A percentile compares a stretch with the other conserved stretches of the same genome.
Conservation (phyloP, 2,329 filamentous ascomycete genomes). For the Aspergillus versicolor region DNA sequence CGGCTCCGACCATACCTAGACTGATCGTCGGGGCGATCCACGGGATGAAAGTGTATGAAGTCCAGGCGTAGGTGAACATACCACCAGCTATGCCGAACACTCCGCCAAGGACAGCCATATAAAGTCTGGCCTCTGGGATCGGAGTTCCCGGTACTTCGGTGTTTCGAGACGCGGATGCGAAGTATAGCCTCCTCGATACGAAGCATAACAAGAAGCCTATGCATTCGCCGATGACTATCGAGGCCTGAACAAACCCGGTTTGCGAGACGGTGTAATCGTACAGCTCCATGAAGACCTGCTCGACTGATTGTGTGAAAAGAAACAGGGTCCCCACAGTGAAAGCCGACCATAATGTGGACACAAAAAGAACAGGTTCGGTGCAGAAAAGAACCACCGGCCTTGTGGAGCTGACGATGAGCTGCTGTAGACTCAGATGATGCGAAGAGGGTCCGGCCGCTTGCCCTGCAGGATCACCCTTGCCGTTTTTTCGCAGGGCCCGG, state of each 20-base stretch:
- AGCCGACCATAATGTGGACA: constrained; percentile 44
- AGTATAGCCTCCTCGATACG: constrained; percentile 23
- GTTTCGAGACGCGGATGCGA: constrained; percentile 36
- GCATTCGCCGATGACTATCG: constrained; percentile 43
- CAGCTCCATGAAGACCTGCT: constrained; percentile 40
- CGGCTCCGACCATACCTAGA: constrained; percentile 40
- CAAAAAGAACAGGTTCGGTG: constrained; percentile 45
- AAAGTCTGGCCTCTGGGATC: constrained; percentile 46
- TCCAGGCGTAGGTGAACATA: constrained; percentile 40
- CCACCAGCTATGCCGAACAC: constrained; percentile 36
- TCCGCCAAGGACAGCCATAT: constrained; percentile 39
- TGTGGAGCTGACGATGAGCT: constrained; percentile 37
- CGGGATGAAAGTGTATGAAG: constrained; percentile 28
- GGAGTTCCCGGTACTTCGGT: constrained; percentile 39
- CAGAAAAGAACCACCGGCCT: constrained; percentile 39
- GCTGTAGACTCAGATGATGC: constrained; percentile 28
- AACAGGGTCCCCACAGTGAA: constrained; percentile 47
- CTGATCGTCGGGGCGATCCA: constrained; percentile 38
- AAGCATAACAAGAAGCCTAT: constrained; percentile 38
- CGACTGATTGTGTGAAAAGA: constrained; percentile 44
- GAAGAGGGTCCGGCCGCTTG: constrained; percentile 9
- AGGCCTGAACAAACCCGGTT: constrained; percentile 41
- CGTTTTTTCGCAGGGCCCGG: constrained; percentile 32
- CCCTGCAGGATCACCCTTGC: constrained; percentile 26
- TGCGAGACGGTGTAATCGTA: constrained; percentile 30